phyloP scores from a whole-genome alignment of 2,329 filamentous ascomycete species.

The Cercospora zeae-maydis region DNA sequence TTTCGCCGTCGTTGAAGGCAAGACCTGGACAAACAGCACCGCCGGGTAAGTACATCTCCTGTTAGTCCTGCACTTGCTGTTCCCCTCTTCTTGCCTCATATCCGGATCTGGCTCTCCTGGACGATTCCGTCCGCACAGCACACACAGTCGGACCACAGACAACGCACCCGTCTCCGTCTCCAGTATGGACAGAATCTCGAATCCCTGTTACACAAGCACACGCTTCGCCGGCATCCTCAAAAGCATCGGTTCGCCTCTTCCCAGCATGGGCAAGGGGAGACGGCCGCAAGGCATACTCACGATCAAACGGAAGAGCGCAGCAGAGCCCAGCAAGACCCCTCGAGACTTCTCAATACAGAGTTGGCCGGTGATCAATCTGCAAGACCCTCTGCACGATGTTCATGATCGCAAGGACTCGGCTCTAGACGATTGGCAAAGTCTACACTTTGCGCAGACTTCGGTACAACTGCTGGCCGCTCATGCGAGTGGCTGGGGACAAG shows the following conservation, averaged over 20 bases:
- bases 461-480: neutral
- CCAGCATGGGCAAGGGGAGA: conserved; percentile 2
- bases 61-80: neutral
- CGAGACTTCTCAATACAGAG: neutral
- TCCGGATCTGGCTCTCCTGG: neutral
- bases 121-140: neutral
- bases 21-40: conserved; percentile 15
- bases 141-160: neutral
- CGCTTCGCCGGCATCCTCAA: conserved; percentile 2
- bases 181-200: neutral
- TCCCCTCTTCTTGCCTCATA: neutral
- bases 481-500: neutral
- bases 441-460: neutral
- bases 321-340: neutral
- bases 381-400: neutral
- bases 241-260: conserved; percentile 9
- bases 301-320: neutral
- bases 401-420: neutral
- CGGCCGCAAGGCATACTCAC: neutral
- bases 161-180: neutral
- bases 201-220: conserved; percentile 1
- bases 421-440: neutral
- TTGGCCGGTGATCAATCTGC: neutral
- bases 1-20: conserved; percentile 9
- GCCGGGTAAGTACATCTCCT: conserved; percentile 17